Evolutionary conservation across 257 asterid genomes (phyloP).

Genomic region (Solanum etuberosum): DNA sequence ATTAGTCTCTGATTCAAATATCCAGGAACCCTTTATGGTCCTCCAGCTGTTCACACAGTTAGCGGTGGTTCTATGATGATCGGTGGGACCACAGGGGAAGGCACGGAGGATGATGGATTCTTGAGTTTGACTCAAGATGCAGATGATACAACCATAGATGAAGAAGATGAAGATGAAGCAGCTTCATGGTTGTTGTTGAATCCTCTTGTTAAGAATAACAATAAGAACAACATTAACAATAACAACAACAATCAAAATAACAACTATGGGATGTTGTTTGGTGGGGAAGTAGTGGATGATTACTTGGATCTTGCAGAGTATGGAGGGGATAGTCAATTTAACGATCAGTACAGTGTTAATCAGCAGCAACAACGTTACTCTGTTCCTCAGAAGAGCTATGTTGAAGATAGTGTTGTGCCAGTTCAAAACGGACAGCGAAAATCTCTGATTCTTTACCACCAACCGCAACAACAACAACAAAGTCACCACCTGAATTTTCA

Average conservation of each 20-base stretch:
- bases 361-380: conserved; percentile 20
- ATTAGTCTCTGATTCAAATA: not conserved
- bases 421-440: conserved; percentile 15
- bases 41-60: conserved; percentile 1
- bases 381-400: conserved; percentile 30
- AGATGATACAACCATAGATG: conserved; percentile 15
- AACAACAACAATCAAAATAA: not conserved
- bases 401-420: conserved; percentile 48
- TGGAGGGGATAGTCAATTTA: conserved; percentile 22
- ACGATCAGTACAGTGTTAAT: conserved; percentile 8
- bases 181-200: conserved; percentile 60
- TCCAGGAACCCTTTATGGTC: conserved; percentile 12
- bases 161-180: conserved; percentile 56
- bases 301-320: conserved; percentile 51
- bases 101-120: conserved; percentile 15
- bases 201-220: conserved; percentile 25
- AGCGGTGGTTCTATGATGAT: not conserved
- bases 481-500: conserved; percentile 20
- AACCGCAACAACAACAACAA: conserved; percentile 12
- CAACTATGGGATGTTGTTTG: conserved; percentile 12
- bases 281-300: conserved; percentile 39
- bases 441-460: conserved; percentile 1
- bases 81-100: not conserved
- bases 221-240: not conserved
- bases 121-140: conserved; percentile 15